Base-by-base conservation (phyloP, 2,329 filamentous ascomycete species). In the Ophiostoma sp. region DNA sequence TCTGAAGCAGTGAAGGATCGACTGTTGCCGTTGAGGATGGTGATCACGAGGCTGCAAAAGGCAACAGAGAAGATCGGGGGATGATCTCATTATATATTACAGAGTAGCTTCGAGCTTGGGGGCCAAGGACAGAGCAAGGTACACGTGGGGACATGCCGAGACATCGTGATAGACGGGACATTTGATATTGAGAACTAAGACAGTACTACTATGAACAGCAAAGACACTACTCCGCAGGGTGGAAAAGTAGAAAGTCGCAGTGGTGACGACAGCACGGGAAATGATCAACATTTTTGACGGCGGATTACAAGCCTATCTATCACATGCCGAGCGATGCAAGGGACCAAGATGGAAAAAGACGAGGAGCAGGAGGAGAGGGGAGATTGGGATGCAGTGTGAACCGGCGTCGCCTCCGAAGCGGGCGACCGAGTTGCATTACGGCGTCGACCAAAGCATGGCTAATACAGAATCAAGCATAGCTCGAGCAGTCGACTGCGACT, bases 381-480 rank as follows among this genome's bases (percentile, higher is more conserved):
- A 57, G 52, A 23, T 52, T 52, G 48, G 52, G 52, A 27, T 31
- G 54, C 27, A 57, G 52, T 33, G 54, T 57, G 52, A 57, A 60
- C 54, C 23, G 54, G 54, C 54, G 54, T 33, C 23, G 15, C 54
- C 54, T 60, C 57, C 27, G 57, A 62, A 62, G 27, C 27, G 57
- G 57, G 27, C 57, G 27, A 62, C 27, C 27, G 15, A 31, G 57
- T 33, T 20, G 57, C 57, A 62, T 33, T 33, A 27, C 23, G 27
- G 57, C 57, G 57, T 62, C 13, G 13, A 27, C 8, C 52, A 57
- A 13, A 54, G 52, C 57, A 33, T 20, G 57, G 57, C 57, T 35
- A 13, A 33, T 27, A 31, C 57, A 33, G 57, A 62, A 62, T 31
- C 23, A 13, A 57, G 52, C 52, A 57, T 57, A 57, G 23, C 52